Conservation (phyloP, 225 moss, liverwort and hornwort genomes). For the Takakia lepidozioides region DNA sequence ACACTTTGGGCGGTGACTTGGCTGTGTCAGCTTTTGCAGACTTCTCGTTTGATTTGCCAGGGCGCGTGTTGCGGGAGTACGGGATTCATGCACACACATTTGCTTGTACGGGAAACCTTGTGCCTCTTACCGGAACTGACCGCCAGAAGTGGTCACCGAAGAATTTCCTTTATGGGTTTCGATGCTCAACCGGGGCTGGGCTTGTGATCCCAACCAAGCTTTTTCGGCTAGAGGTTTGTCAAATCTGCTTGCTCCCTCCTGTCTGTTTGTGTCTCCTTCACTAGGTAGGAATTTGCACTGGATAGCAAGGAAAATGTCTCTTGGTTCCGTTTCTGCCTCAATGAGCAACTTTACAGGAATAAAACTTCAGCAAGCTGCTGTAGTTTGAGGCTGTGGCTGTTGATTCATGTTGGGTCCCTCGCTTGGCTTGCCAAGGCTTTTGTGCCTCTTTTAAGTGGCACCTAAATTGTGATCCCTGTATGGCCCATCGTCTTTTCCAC, state of each 20-base stretch:
- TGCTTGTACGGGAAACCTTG: slow-evolving; percentile 82
- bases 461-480: too few species aligned
- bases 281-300: not conserved
- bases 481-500: too few species aligned
- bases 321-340: not conserved
- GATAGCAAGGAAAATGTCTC: not conserved
- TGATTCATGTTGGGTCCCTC: not conserved
- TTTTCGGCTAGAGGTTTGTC: slow-evolving; percentile 85
- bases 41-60: slow-evolving; percentile 87
- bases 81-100: slow-evolving; percentile 94
- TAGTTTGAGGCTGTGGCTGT: too few species aligned
- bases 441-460: too few species aligned
- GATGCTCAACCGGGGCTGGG: slow-evolving; percentile 81
- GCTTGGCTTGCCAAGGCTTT: too few species aligned
- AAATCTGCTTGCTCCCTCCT: not conserved
- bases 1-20: slow-evolving; percentile 93
- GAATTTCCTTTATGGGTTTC: slow-evolving; percentile 69
- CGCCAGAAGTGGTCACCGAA: slow-evolving; percentile 37
- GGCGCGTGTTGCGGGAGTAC: slow-evolving; percentile 59
- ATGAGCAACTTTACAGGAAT: too few species aligned
- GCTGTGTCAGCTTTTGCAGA: slow-evolving; percentile 90
- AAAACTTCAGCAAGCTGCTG: too few species aligned
- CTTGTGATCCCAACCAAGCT: slow-evolving; percentile 95
- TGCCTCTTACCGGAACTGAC: slow-evolving; percentile 70
- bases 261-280: not conserved